Conservation (phyloP, 2,329 filamentous ascomycete genomes). For the Periglandula ipomoeae region DNA sequence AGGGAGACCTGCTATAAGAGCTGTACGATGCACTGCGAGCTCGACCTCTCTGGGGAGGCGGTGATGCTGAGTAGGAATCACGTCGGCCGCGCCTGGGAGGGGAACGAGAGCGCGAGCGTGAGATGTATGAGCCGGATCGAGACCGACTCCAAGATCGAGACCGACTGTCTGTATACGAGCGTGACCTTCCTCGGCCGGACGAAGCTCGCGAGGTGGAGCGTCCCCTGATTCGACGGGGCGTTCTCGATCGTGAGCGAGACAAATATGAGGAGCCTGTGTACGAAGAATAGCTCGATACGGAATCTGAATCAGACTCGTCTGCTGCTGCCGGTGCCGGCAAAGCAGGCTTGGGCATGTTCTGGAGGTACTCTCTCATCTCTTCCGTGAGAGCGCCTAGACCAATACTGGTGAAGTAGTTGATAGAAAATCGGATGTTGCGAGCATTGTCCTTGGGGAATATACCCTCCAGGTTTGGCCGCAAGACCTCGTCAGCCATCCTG, state of each 20-base stretch:
- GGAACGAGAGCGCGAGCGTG: conserved; percentile 7
- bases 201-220: conserved; percentile 9
- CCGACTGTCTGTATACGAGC: conserved; percentile 7
- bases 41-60: not conserved
- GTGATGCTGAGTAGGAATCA: conserved; percentile 5
- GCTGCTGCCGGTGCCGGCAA: conserved; percentile 55
- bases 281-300: conserved; percentile 70
- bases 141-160: conserved; percentile 8
- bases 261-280: conserved; percentile 33
- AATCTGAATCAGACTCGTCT: conserved; percentile 58
- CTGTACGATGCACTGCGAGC: conserved; percentile 3
- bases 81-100: conserved; percentile 1
- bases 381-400: conserved; percentile 93
- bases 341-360: conserved; percentile 80
- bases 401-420: conserved; percentile 99
- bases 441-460: conserved; percentile 86
- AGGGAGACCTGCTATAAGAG: conserved; percentile 5
- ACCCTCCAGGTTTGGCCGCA: conserved; percentile 71
- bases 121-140: conserved; percentile 3
- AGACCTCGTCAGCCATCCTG: conserved; percentile 66
- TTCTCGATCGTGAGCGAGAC: conserved; percentile 9
- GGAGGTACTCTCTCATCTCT: conserved; percentile 83
- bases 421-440: conserved; percentile 87
- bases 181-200: conserved; percentile 1
- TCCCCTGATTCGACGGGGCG: conserved; percentile 3